Evolutionary conservation across 768 basidiomycete species (phyloP).

Genomic region (Xerocomellus chrysenteron): DNA sequence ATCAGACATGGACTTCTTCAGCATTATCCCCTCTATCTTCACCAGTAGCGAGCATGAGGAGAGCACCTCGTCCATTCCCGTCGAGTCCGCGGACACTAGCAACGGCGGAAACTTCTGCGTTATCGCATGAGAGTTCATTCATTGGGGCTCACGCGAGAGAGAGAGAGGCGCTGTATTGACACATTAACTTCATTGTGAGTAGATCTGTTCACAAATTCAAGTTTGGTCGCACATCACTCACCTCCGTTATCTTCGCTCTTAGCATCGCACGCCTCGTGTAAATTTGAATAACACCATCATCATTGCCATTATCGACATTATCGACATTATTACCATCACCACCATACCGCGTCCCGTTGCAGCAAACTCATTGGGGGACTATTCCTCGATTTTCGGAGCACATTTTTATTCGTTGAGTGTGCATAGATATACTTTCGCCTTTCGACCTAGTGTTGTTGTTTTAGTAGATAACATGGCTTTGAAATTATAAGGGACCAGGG

Average conservation of each 20-base stretch:
- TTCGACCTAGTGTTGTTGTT: slow-evolving; percentile 21
- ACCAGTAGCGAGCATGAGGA: slow-evolving; percentile 4
- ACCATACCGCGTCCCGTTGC: slow-evolving; percentile 1
- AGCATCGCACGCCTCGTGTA: slow-evolving; percentile 10
- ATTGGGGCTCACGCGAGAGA: not conserved
- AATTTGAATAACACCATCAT: slow-evolving; percentile 6
- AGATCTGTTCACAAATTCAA: not conserved
- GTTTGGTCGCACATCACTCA: slow-evolving; percentile 1
- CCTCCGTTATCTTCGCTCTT: not conserved
- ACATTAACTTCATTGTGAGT: slow-evolving; percentile 25
- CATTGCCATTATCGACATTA: not conserved
- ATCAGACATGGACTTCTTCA: slow-evolving; percentile 25
- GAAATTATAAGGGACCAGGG: not conserved
- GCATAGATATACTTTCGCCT: slow-evolving; percentile 21
- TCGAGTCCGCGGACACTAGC: slow-evolving; percentile 6
- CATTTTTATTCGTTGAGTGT: slow-evolving; percentile 18
- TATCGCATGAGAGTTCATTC: slow-evolving; percentile 14
- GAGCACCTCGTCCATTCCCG: slow-evolving; percentile 12
- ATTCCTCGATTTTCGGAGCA: slow-evolving; percentile 9
- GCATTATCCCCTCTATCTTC: slow-evolving; percentile 16
- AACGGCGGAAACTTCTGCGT: slow-evolving; percentile 13
- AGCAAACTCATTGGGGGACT: slow-evolving; percentile 4
- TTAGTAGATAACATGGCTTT: slow-evolving; percentile 14
- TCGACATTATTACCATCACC: slow-evolving; percentile 1
- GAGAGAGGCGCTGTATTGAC: not conserved